A percentile compares a stretch with the other conserved stretches of the same genome.
These are phyloP conservation scores for Cytospora schulzeri DNA, from an alignment of 2,329 filamentous ascomycete genomes.

Conservation along the genomic window DNA sequence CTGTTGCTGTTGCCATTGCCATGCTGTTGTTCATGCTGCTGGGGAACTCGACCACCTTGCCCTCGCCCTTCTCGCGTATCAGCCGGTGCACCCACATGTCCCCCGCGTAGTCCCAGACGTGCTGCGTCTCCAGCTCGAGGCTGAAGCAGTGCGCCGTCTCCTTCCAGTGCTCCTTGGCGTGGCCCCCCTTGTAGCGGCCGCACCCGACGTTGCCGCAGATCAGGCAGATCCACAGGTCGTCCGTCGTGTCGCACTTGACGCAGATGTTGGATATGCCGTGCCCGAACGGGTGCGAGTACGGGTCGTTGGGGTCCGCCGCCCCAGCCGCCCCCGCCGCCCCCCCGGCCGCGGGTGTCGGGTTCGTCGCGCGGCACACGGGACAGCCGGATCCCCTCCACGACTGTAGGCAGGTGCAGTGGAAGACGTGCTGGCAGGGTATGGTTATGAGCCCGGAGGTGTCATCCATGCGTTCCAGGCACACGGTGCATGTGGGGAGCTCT, in stretches of 20 bases:
- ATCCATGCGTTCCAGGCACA: slow-evolving; percentile 97
- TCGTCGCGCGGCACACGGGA: slow-evolving; percentile 90
- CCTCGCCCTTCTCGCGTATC: slow-evolving; percentile 90
- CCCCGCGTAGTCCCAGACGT: slow-evolving; percentile 97
- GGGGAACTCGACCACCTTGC: slow-evolving; percentile 89
- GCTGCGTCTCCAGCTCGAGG: slow-evolving; percentile 88
- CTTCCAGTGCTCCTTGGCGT: slow-evolving; percentile 93
- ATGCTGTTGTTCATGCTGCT: slow-evolving; percentile 47
- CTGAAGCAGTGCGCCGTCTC: slow-evolving; percentile 87
- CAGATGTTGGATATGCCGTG: slow-evolving; percentile 70
- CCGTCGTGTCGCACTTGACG: slow-evolving; percentile 74
- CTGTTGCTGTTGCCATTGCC: too few species aligned
- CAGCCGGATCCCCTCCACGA: slow-evolving; percentile 96
- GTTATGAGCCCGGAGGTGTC: slow-evolving; percentile 94
- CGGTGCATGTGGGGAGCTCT: slow-evolving; percentile 92
- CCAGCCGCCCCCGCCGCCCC: too few species aligned
- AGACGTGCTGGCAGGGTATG: slow-evolving; percentile 95
- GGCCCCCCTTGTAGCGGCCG: slow-evolving; percentile 89
- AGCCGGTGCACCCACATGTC: slow-evolving; percentile 96
- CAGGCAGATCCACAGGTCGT: slow-evolving; percentile 92
- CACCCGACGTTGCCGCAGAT: slow-evolving; percentile 93
- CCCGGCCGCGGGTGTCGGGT: slow-evolving; percentile 45
- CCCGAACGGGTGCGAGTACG: slow-evolving; percentile 58
- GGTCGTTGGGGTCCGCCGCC: slow-evolving; percentile 51
- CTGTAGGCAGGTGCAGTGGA: slow-evolving; percentile 93